A percentile compares a stretch with the other conserved stretches of the same genome.
These are phyloP conservation scores for Calonectria pteridis DNA, from an alignment of 2,329 filamentous ascomycete genomes.

Conservation along the genomic window DNA sequence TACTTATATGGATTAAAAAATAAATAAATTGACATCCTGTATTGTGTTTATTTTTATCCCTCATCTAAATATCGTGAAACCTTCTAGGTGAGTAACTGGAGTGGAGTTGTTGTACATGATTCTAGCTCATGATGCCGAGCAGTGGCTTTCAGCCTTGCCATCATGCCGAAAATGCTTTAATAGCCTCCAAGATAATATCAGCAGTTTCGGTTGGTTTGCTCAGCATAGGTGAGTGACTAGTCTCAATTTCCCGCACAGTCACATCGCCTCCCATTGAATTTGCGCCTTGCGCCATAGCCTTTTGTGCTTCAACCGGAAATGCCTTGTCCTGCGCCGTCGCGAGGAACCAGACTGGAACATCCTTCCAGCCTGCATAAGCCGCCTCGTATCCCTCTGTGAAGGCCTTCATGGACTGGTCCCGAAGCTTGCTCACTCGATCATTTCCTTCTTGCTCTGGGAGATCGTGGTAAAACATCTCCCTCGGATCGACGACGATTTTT, in stretches of 20 bases:
- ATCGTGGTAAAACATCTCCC: constrained; percentile 64
- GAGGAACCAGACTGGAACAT: constrained; percentile 62
- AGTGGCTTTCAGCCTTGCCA: no score
- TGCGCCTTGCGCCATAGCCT: constrained; percentile 53
- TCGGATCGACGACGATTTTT: constrained; percentile 51
- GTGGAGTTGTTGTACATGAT: neutral
- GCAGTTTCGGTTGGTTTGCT: constrained; percentile 57
- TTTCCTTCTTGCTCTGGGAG: constrained; percentile 57
- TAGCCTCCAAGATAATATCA: constrained; percentile 48
- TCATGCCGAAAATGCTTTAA: constrained; percentile 28
- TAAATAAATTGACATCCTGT: neutral
- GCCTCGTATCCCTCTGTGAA: constrained; percentile 59
- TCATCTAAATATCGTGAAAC: neutral
- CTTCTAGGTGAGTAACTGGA: neutral
- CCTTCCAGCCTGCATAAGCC: constrained; percentile 60
- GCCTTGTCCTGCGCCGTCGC: constrained; percentile 56
- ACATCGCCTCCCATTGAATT: constrained; percentile 52
- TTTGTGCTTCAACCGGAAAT: constrained; percentile 55
- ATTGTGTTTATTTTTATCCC: neutral
- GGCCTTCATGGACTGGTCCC: constrained; percentile 55
- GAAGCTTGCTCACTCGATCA: constrained; percentile 57
- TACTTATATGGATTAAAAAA: neutral
- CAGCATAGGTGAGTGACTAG: constrained; percentile 64
- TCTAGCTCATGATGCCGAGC: neutral
- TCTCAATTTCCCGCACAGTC: constrained; percentile 54